Conservation (phyloP, 2,329 filamentous ascomycete genomes). For the Exutisphaerella laricina region DNA sequence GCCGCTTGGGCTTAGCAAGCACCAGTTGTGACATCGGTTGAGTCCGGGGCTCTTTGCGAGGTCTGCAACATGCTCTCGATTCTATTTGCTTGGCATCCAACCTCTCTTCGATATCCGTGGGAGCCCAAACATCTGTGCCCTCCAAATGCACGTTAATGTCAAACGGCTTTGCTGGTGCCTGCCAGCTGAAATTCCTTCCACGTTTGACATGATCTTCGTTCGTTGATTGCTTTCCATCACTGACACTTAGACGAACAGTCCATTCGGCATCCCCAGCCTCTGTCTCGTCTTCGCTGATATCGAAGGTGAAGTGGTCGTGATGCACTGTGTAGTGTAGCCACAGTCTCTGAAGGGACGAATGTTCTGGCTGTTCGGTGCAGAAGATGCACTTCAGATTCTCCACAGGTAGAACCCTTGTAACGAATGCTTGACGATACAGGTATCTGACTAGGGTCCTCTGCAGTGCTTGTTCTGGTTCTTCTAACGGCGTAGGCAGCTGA, state of each 20-base stretch:
- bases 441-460: constrained; percentile 26
- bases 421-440: constrained; percentile 9
- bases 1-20: constrained; percentile 4
- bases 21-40: neutral
- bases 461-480: constrained; percentile 15
- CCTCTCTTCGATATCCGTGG: neutral
- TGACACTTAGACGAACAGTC: constrained; percentile 13
- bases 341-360: constrained; percentile 28
- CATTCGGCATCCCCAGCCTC: constrained; percentile 17
- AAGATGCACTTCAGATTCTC: constrained; percentile 25
- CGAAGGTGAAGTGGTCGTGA: constrained; percentile 35
- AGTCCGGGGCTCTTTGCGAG: neutral
- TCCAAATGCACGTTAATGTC: constrained; percentile 32
- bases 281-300: constrained; percentile 8
- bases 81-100: constrained; percentile 1
- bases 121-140: constrained; percentile 33
- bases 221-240: no score
- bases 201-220: no score
- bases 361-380: constrained; percentile 18
- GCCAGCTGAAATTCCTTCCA: constrained; percentile 29
- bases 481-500: constrained; percentile 29
- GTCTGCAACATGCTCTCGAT: neutral
- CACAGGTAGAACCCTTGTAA: constrained; percentile 5
- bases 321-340: constrained; percentile 32
- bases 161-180: constrained; percentile 34